phyloP scores from a whole-genome alignment of 2,329 filamentous ascomycete genomes.

The Exophiala viscosa region DNA sequence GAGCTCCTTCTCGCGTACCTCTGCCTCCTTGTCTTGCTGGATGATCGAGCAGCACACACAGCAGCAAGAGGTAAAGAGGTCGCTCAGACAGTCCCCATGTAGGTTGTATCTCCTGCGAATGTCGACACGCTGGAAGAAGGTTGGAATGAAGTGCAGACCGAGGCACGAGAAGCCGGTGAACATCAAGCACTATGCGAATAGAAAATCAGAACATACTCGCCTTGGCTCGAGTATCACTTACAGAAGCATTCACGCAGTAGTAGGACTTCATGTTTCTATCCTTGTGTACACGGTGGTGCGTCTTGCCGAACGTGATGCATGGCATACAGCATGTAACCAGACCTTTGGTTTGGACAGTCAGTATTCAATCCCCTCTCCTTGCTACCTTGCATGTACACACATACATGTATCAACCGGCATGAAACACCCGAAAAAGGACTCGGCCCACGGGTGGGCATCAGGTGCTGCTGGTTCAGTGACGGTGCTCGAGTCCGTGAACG shows the following conservation, averaged over 20 bases:
- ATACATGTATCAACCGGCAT: too few relatives aligned
- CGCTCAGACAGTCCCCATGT: conserved; percentile 45
- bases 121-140: conserved; percentile 53
- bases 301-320: conserved; percentile 33
- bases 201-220: not conserved
- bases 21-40: conserved; percentile 56
- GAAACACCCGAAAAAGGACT: too few relatives aligned
- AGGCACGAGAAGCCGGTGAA: conserved; percentile 33
- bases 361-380: too few relatives aligned
- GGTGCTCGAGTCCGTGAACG: too few relatives aligned
- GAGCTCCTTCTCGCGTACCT: conserved; percentile 19
- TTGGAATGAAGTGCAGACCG: conserved; percentile 39
- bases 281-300: conserved; percentile 29
- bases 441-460: too few relatives aligned
- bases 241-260: conserved; percentile 30
- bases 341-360: too few relatives aligned
- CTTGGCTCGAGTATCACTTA: conserved; percentile 2
- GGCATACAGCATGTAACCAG: conserved; percentile 30
- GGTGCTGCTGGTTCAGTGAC: too few relatives aligned
- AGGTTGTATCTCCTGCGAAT: conserved; percentile 55
- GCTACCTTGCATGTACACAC: too few relatives aligned
- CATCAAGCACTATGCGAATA: conserved; percentile 34
- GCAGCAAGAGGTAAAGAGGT: conserved; percentile 53
- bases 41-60: conserved; percentile 56
- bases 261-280: conserved; percentile 31